These are phyloP conservation scores for Chaetomium cochliodes DNA, from an alignment of 495 filamentous ascomycete genomes.

Conservation along the genomic window DNA sequence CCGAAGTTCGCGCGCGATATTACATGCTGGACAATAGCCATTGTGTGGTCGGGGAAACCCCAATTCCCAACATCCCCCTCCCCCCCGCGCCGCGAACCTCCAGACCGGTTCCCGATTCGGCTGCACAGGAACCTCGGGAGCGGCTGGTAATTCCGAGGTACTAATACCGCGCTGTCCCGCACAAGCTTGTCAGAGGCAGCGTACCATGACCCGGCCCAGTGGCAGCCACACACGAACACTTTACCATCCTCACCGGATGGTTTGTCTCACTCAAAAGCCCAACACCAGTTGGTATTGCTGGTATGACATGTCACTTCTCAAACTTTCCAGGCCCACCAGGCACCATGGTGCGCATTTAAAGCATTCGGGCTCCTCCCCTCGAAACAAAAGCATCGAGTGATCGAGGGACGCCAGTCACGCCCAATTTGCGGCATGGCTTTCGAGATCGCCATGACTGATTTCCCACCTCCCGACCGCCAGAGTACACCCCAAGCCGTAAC, in stretches of 20 bases:
- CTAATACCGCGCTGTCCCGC: neutral
- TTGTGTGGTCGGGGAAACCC: conserved; percentile 1
- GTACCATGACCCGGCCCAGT: neutral
- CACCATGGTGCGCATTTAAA: neutral
- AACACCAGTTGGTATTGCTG: conserved; percentile 1
- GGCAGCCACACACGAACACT: neutral
- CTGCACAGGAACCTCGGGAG: neutral
- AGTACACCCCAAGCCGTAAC: neutral
- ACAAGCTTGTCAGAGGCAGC: neutral
- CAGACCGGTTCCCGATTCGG: conserved; percentile 14
- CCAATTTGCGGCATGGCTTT: neutral
- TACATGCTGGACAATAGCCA: neutral
- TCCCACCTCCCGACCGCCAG: neutral
- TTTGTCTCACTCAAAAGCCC: neutral
- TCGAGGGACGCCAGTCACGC: neutral
- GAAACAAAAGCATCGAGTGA: neutral
- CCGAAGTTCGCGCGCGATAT: neutral
- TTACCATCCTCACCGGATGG: neutral
- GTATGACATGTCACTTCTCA: conserved; percentile 1
- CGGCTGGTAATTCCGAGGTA: neutral
- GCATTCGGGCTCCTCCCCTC: neutral
- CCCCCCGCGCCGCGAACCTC: neutral
- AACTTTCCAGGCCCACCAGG: neutral
- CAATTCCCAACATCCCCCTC: neutral
- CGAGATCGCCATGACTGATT: neutral